Conservation (phyloP, 2,329 filamentous ascomycete species). For the Simplicillium sp. region DNA sequence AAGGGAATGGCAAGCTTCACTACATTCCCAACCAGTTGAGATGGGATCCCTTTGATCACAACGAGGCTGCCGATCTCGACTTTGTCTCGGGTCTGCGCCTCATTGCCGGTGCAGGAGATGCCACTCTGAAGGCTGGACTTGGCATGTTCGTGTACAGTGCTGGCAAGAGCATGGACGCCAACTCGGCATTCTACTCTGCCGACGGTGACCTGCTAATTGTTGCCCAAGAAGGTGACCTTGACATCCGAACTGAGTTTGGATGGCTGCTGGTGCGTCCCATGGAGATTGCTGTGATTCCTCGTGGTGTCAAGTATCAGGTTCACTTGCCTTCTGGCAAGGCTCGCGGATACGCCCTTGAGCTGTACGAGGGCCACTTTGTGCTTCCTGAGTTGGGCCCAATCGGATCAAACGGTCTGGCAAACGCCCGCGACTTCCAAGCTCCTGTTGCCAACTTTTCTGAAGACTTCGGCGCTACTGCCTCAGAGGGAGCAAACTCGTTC, state of each 20-base stretch:
- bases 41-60: conserved; percentile 68
- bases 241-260: conserved; percentile 65
- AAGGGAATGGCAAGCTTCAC: conserved; percentile 40
- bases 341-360: conserved; percentile 61
- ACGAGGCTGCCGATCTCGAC: conserved; percentile 37
- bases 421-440: conserved; percentile 61
- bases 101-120: conserved; percentile 68
- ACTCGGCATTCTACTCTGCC: conserved; percentile 68
- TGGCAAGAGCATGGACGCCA: conserved; percentile 59
- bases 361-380: conserved; percentile 58
- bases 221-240: conserved; percentile 58
- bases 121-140: conserved; percentile 63
- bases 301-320: conserved; percentile 61
- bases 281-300: conserved; percentile 63
- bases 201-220: conserved; percentile 71
- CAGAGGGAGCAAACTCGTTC: conserved; percentile 25
- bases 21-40: conserved; percentile 74
- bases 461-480: conserved; percentile 32
- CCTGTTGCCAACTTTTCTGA: conserved; percentile 57
- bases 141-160: conserved; percentile 71
- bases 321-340: conserved; percentile 46
- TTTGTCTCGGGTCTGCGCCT: conserved; percentile 51
- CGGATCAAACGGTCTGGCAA: conserved; percentile 59
- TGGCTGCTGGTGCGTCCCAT: conserved; percentile 59
- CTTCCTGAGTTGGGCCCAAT: conserved; percentile 61